Conservation (phyloP, 129 eudicot species). For the Cynara cardunculus region DNA sequence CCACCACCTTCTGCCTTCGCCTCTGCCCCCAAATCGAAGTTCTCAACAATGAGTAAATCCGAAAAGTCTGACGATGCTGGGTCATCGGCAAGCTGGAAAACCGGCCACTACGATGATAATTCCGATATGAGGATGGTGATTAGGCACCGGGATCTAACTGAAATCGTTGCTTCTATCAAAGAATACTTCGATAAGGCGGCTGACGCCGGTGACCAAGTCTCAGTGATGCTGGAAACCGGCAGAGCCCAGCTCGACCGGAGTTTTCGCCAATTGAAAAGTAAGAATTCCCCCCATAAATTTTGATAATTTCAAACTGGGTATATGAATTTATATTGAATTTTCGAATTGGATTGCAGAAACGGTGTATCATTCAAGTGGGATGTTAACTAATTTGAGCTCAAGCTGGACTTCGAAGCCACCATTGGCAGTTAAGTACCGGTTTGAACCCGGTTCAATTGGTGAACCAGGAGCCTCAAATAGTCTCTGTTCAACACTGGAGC, state of each 20-base stretch:
- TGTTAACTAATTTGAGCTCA: constrained; percentile 92
- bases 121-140: constrained; percentile 76
- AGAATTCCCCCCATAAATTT: background rate
- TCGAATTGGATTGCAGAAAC: constrained; percentile 51
- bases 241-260: constrained; percentile 95
- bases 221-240: constrained; percentile 90
- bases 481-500: constrained; percentile 82
- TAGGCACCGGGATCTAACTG: constrained; percentile 69
- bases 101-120: constrained; percentile 28
- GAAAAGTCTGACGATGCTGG: constrained; percentile 59
- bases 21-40: constrained; percentile 30
- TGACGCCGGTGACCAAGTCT: constrained; percentile 80
- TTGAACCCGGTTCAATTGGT: constrained; percentile 68
- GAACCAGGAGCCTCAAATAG: constrained; percentile 72
- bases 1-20: constrained; percentile 20
- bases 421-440: constrained; percentile 83
- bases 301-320: background rate
- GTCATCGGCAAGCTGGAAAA: constrained; percentile 64
- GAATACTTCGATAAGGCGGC: constrained; percentile 93
- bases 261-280: constrained; percentile 75
- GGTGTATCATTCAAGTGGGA: constrained; percentile 90
- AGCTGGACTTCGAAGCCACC: constrained; percentile 99
- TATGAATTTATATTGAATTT: background rate
- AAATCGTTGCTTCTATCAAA: constrained; percentile 66
- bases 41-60: constrained; percentile 35